Evolutionary conservation across 495 filamentous ascomycete genomes (phyloP).

Genomic region (Entonaema liquescens): DNA sequence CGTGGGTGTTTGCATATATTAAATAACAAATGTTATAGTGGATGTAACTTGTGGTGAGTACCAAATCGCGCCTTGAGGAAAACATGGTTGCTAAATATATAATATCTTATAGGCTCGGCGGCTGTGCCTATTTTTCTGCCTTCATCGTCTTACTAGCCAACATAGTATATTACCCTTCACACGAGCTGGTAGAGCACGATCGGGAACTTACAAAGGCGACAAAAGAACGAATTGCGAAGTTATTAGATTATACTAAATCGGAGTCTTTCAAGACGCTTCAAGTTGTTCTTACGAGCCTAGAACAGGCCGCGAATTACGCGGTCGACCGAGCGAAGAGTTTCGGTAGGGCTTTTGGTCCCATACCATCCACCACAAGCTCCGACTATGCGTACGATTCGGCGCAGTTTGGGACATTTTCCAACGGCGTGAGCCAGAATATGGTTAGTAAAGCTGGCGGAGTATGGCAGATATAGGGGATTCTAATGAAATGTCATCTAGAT

Average conservation of each 20-base stretch:
- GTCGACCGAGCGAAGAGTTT: slow-evolving; percentile 8
- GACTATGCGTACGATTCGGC: slow-evolving; percentile 2
- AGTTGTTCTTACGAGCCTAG: slow-evolving; percentile 28
- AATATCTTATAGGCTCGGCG: slow-evolving; percentile 32
- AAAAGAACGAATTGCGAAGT: slow-evolving; percentile 33
- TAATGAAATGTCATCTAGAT: slow-evolving; percentile 17
- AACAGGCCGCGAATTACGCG: slow-evolving; percentile 27
- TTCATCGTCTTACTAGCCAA: slow-evolving; percentile 45
- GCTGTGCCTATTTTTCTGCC: slow-evolving; percentile 44
- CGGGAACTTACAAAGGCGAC: slow-evolving; percentile 27
- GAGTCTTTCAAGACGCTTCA: slow-evolving; percentile 36
- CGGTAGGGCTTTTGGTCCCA: neutral
- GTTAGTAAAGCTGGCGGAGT: neutral
- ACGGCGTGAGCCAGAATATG: slow-evolving; percentile 1
- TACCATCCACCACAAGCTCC: neutral
- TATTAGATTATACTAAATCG: slow-evolving; percentile 21
- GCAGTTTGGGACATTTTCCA: slow-evolving; percentile 2
- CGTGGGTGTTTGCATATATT: slow-evolving; percentile 39
- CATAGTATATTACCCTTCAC: slow-evolving; percentile 38
- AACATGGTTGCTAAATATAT: slow-evolving; percentile 3
- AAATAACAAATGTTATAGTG: slow-evolving; percentile 23
- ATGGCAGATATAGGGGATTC: neutral
- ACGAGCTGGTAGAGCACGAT: slow-evolving; percentile 34
- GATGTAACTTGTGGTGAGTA: slow-evolving; percentile 44
- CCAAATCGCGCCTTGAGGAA: neutral